Base-by-base conservation (phyloP, 148 eudicot species). In the Pharnaceum exiguum region DNA sequence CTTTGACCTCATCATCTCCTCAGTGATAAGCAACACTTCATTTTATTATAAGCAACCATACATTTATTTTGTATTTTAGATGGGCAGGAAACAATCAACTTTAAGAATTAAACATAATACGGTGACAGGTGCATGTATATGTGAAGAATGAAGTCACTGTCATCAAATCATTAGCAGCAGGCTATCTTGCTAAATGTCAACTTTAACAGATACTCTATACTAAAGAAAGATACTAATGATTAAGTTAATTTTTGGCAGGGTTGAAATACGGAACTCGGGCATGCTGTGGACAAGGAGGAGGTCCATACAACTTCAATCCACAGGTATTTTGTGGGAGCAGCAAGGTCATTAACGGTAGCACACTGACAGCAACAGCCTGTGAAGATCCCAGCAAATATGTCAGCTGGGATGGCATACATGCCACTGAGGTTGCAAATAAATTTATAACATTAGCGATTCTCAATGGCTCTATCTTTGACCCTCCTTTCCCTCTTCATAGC, bases 351-450 rank as follows among this genome's bases (percentile, higher is more conserved):
- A 63, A 79, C 40, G 95, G 87, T 5, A 74, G 33, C 33, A 78
- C 29, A 10, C 44, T 83, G 27, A 79, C 80, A 16, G 83, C 95
- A 30, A 67, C 76, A 39, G 89, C 87, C 33, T 83, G 99, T 62
- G 46, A 29, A 15, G 90, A 88, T 26, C 96, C 96, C 1, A 39
- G 57, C 31, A 78, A 81, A n/a, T 88, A 85, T 43, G 89, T 83
- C 11, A 93, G 89, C 47, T 93, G 95, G 96, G 96, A 91, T 59
- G 95, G 96, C 5, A 62, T 88, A 11, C 90, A 91, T 71, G 71
- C 83, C 25, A 87, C 96, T 5, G 96, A 93, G 43, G 95, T 76
- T 19, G 91, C 99, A 10, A 89, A 86, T 71, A 88, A 76, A 77
- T 19, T 77, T 9, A 42, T 79, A 10, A 67, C 83, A 2, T 11